phyloP scores from a whole-genome alignment of 2,329 filamentous ascomycete species.

The Cadophora sp. region DNA sequence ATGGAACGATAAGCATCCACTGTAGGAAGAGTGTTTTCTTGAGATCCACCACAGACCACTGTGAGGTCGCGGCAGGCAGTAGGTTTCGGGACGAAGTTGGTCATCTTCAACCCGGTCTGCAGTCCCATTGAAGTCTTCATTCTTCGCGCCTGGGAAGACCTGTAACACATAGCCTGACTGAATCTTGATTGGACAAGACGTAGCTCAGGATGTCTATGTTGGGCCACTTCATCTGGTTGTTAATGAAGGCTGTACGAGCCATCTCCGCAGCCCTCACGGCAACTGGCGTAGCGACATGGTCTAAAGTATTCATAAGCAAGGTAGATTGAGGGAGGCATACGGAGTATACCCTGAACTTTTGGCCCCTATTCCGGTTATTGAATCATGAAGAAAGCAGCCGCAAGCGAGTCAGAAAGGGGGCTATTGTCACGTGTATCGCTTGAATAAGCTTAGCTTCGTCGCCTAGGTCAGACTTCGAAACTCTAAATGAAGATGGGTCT shows the following conservation, averaged over 20 bases:
- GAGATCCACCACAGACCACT: background rate
- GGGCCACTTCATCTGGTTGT: background rate
- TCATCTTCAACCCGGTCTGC: background rate
- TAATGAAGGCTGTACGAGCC: no score
- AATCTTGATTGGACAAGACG: background rate
- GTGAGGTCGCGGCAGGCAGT: background rate
- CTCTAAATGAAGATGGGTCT: background rate
- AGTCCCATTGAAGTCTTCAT: background rate
- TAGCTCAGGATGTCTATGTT: background rate
- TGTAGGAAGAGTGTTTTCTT: background rate
- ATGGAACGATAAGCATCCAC: background rate
- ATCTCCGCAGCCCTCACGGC: no score
- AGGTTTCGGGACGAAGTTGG: background rate
- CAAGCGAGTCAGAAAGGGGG: conserved; percentile 6
- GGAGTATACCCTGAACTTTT: no score
- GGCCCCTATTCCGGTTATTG: background rate
- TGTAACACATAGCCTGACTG: background rate
- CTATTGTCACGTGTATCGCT: background rate
- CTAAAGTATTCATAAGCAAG: no score
- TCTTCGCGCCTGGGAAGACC: background rate
- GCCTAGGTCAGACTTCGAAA: background rate
- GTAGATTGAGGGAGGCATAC: background rate
- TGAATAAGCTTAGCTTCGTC: background rate
- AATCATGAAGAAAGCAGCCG: background rate
- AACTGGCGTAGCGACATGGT: no score